Base-by-base conservation (phyloP, 129 eudicot species). In the Centella asiatica region DNA sequence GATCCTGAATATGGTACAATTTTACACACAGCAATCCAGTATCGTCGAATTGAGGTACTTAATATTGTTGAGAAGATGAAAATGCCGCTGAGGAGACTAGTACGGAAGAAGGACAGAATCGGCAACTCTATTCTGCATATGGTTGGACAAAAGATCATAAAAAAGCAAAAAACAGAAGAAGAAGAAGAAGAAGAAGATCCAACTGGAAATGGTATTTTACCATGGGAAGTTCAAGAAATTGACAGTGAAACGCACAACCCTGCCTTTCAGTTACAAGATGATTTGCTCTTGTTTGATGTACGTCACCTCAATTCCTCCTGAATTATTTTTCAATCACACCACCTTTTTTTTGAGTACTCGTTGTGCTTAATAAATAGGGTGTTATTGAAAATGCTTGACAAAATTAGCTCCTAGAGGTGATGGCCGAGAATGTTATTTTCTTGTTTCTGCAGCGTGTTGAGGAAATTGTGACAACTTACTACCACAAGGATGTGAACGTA, bases 121-220 rank as follows among this genome's bases (percentile, higher is more conserved):
- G 62, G 32, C 15, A 80, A 80, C 44, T 71, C 85, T 24, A 71
- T 79, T 51, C 50, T 79, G 57, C 85, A 79, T 29, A 75, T 75
- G 81, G 80, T 79, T 67, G 80, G 78, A 23, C 25, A 53, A 13
- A 53, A 53, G 15, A 31, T 53, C 42, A 67, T 25, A 6, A 63
- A 70, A 42, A 37, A 57, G 9, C 1, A 1, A 6, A 39, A 1
- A 10, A 6, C 11, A 4, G 14, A 40, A 1, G 14, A 40, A n/a
- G n/a, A n/a, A n/a, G n/a, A n/a, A n/a, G n/a, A n/a, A n/a, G n/a
- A n/a, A 0, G 15, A 1, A 40, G 2, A 15, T 13, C 17, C 14
- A 2, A 0, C 46, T 9, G n/a, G n/a, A n/a, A 36, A 1, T 36
- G 10, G 40, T 36, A 36, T 12, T 40, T 18, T 40, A 10, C 46